Conservation (phyloP, 441 rosid species). For the Erysimum cheiri region DNA sequence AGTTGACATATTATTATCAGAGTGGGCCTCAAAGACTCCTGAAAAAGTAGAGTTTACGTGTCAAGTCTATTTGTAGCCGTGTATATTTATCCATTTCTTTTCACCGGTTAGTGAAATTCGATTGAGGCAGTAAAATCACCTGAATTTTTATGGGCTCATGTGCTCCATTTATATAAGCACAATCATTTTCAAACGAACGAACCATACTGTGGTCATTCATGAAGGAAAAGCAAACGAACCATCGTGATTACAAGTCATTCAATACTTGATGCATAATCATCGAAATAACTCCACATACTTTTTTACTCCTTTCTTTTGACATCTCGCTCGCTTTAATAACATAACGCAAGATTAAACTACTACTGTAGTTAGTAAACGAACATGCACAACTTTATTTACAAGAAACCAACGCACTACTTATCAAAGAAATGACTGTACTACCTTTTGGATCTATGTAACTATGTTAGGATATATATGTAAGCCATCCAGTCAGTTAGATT, state of each 20-base stretch:
- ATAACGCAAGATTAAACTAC: too few species aligned
- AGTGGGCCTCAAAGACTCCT: slow-evolving; percentile 38
- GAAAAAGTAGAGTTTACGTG: slow-evolving; percentile 32
- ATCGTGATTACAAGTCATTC: neutral
- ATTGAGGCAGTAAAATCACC: neutral
- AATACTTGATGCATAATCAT: too few species aligned
- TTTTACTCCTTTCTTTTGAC: neutral
- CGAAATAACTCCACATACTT: neutral
- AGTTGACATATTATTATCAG: slow-evolving; percentile 43
- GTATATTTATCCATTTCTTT: neutral
- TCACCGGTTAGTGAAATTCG: neutral
- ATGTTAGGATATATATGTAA: too few species aligned
- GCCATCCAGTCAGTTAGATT: too few species aligned
- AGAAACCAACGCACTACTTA: too few species aligned
- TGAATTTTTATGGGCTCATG: slow-evolving; percentile 13
- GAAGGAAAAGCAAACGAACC: neutral
- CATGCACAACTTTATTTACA: too few species aligned
- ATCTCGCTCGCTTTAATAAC: too few species aligned
- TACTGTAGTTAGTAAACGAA: too few species aligned
- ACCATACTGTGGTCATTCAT: slow-evolving; percentile 11
- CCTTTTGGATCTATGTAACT: too few species aligned
- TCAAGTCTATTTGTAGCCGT: slow-evolving; percentile 28
- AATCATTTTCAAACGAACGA: slow-evolving; percentile 14
- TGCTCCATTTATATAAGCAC: slow-evolving; percentile 20
- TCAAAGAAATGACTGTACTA: too few species aligned